phyloP scores from a whole-genome alignment of 129 eudicot genomes.

The Chrysanthemum makinoi region DNA sequence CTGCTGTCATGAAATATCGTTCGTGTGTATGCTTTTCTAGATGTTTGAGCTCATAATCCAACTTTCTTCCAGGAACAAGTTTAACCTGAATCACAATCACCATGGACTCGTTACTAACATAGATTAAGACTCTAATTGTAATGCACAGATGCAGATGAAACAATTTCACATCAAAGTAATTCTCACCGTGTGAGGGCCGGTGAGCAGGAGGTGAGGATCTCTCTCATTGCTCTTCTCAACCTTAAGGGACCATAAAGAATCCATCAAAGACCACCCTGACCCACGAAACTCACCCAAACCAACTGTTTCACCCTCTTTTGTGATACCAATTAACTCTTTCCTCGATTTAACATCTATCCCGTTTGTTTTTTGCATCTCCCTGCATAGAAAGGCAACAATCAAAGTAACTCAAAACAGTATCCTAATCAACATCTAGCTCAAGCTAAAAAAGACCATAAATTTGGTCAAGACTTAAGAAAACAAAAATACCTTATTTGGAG shows the following conservation, averaged over 20 bases:
- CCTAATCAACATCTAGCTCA: neutral
- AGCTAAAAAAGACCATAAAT: neutral
- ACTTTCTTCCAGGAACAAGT: conserved; percentile 37
- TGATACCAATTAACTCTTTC: conserved; percentile 31
- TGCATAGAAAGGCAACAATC: conserved; percentile 7
- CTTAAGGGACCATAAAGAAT: conserved; percentile 29
- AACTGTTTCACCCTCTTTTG: conserved; percentile 23
- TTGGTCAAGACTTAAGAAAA: conserved; percentile 1
- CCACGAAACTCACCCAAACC: conserved; percentile 29
- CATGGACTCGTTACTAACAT: neutral
- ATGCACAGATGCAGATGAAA: neutral
- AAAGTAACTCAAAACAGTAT: neutral
- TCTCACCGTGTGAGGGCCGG: conserved; percentile 30
- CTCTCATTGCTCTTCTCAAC: conserved; percentile 11
- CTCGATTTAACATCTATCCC: neutral
- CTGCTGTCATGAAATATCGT: conserved; percentile 35
- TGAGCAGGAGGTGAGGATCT: conserved; percentile 29
- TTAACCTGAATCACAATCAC: conserved; percentile 31
- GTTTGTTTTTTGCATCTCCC: conserved; percentile 11
- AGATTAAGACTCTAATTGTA: neutral
- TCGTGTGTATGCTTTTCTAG: conserved; percentile 18
- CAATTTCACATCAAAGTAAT: neutral
- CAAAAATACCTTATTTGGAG: conserved; percentile 33
- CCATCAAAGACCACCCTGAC: conserved; percentile 38
- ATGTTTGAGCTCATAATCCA: conserved; percentile 36